Evolutionary conservation across 1,139 yeast species (phyloP).

Genomic region (Debaryomyces nepalensis): DNA sequence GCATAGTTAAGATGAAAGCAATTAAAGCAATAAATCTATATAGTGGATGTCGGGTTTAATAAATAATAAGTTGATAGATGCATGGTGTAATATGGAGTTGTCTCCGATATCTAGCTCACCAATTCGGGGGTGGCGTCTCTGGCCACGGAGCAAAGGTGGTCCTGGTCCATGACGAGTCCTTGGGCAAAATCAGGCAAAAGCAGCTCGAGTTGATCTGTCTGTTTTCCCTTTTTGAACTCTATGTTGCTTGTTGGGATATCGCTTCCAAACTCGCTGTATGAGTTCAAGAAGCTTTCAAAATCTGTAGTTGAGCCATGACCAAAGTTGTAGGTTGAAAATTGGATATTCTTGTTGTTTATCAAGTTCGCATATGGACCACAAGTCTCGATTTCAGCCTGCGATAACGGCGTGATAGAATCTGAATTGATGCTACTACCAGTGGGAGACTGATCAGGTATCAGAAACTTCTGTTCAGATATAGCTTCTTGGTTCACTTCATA

Average conservation of each 20-base stretch:
- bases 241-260: conserved; percentile 18
- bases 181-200: conserved; percentile 7
- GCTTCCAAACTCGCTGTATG: conserved; percentile 22
- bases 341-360: conserved; percentile 45
- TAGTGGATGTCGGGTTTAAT: conserved; percentile 8
- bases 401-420: conserved; percentile 41
- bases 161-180: conserved; percentile 15
- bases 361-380: conserved; percentile 59
- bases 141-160: background rate
- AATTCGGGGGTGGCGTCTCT: background rate
- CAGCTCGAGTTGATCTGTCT: background rate
- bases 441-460: conserved; percentile 12
- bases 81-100: background rate
- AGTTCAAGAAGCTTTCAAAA: conserved; percentile 16
- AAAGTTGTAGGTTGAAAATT: conserved; percentile 36
- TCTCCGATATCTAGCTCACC: background rate
- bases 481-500: conserved; percentile 18
- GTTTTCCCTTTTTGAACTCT: conserved; percentile 14
- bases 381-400: conserved; percentile 70
- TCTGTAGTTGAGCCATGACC: conserved; percentile 16
- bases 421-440: conserved; percentile 18
- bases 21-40: conserved; percentile 2
- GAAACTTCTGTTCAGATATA: conserved; percentile 8
- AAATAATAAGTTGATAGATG: conserved; percentile 6
- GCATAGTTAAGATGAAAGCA: background rate